Percentiles rank a stretch among this genome's conserved stretches.
phyloP scores from a whole-genome alignment of 2,329 filamentous ascomycete genomes.

The Penicillium sp. region DNA sequence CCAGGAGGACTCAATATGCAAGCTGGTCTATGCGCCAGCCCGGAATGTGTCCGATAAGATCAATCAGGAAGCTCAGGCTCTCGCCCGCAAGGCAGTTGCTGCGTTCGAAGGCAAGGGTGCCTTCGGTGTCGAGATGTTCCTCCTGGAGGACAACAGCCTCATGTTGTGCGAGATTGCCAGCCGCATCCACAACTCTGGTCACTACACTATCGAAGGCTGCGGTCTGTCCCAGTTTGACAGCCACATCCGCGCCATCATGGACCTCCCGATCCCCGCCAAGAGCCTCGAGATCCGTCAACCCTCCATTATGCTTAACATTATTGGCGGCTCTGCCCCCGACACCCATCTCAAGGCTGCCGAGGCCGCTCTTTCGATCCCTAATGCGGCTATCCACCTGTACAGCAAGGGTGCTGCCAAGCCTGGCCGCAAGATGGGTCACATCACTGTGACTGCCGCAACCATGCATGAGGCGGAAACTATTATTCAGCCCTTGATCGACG shows the following conservation, averaged over 20 bases:
- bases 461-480: constrained; percentile 71
- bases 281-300: constrained; percentile 54
- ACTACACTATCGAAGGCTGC: constrained; percentile 93
- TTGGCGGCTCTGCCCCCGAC: constrained; percentile 64
- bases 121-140: constrained; percentile 96
- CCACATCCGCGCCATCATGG: constrained; percentile 83
- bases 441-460: constrained; percentile 76
- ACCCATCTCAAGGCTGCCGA: constrained; percentile 66
- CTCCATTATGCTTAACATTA: constrained; percentile 62
- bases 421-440: constrained; percentile 92
- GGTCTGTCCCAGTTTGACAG: constrained; percentile 90
- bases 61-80: constrained; percentile 70
- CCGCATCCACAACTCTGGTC: constrained; percentile 86
- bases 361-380: constrained; percentile 63
- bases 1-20: constrained; percentile 95
- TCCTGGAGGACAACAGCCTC: constrained; percentile 73
- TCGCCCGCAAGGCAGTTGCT: constrained; percentile 79
- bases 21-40: constrained; percentile 86
- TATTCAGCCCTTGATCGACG: constrained; percentile 74
- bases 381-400: constrained; percentile 80
- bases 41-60: constrained; percentile 68
- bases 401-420: constrained; percentile 84
- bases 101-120: constrained; percentile 87
- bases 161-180: constrained; percentile 88
- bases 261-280: constrained; percentile 64